Evolutionary conservation across 306 rosid genomes (phyloP).

Genomic region (Dryas octopetala): DNA sequence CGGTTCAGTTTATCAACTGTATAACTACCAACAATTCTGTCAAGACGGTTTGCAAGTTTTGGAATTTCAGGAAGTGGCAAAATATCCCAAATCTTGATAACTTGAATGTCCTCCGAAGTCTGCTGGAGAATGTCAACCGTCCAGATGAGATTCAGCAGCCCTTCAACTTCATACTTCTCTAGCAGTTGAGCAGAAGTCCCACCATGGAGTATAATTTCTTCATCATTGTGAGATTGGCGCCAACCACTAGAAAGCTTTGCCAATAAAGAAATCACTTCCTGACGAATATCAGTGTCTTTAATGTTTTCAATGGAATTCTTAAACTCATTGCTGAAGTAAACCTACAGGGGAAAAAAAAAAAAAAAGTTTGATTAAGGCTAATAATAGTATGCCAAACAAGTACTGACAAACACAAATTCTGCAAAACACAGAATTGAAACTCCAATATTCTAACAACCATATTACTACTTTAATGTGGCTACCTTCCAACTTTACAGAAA

Average conservation of each 20-base stretch:
- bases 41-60: slow-evolving; percentile 25
- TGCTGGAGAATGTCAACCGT: slow-evolving; percentile 35
- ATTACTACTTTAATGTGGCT: too few relatives aligned
- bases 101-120: slow-evolving; percentile 30
- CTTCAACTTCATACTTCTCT: slow-evolving; percentile 40
- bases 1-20: slow-evolving; percentile 31
- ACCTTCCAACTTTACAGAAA: too few relatives aligned
- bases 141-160: slow-evolving; percentile 42
- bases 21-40: slow-evolving; percentile 27
- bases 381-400: too few relatives aligned
- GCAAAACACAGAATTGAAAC: too few relatives aligned
- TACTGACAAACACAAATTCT: too few relatives aligned
- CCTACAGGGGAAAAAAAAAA: background rate
- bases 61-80: slow-evolving; percentile 30
- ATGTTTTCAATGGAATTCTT: background rate
- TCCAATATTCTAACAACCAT: too few relatives aligned
- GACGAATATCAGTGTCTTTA: background rate
- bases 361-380: too few relatives aligned
- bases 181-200: slow-evolving; percentile 30
- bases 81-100: slow-evolving; percentile 52
- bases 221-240: slow-evolving; percentile 8
- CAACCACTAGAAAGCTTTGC: background rate
- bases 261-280: background rate
- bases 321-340: background rate
- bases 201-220: slow-evolving; percentile 17